Conservation (phyloP, 352 stramenopile species). For the Globisporangium irregulare region DNA sequence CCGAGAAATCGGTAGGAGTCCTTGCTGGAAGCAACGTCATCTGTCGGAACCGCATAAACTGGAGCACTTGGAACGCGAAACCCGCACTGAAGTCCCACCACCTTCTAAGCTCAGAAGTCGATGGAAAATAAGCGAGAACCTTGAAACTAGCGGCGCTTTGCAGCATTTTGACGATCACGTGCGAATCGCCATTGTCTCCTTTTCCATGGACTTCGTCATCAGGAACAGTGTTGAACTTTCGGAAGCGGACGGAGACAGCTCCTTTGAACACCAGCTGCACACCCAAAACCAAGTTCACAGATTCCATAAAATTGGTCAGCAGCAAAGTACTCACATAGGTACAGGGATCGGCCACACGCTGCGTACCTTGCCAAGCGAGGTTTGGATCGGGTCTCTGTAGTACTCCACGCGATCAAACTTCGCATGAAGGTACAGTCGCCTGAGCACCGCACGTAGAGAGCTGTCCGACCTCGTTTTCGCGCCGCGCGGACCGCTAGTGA, state of each 20-base stretch:
- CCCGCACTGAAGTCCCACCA: constrained; percentile 31
- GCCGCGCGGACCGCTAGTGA: constrained; percentile 1
- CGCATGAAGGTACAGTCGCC: neutral
- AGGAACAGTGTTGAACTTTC: neutral
- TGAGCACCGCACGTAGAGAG: neutral
- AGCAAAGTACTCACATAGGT: too few species aligned
- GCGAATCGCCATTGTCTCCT: neutral
- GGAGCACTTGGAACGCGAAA: constrained; percentile 40
- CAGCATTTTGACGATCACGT: constrained; percentile 27
- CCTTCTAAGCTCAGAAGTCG: constrained; percentile 23
- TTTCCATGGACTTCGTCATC: neutral
- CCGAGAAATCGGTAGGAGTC: neutral
- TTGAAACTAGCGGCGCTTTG: constrained; percentile 19
- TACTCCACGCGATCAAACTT: neutral
- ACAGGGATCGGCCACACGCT: too few species aligned
- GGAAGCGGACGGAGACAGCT: constrained; percentile 8
- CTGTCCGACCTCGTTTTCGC: neutral
- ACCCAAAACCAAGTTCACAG: neutral
- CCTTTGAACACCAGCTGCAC: constrained; percentile 42
- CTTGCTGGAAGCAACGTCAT: constrained; percentile 12
- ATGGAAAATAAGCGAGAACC: constrained; percentile 38
- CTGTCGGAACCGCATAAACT: constrained; percentile 29
- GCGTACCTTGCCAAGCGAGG: constrained; percentile 42
- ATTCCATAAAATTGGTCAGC: neutral
- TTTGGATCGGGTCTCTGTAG: constrained; percentile 22